Evolutionary conservation across 1,284 basidiomycete genomes (phyloP), one percentile per base, ranked within the genome.

Genomic region (Ustilago trichophora): DNA sequence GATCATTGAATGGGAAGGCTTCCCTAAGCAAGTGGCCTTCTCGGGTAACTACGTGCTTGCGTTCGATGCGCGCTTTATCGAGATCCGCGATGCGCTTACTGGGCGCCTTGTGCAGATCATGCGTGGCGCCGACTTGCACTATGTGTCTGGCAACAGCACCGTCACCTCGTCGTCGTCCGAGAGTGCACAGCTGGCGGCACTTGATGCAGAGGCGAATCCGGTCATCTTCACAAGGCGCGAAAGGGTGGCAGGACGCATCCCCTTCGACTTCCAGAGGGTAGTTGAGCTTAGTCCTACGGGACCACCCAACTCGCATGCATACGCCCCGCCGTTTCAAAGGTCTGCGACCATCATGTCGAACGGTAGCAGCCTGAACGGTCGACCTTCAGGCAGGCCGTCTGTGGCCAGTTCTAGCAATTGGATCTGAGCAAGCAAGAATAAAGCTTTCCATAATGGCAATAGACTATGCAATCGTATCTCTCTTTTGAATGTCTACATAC

Each of bases 1-100:
- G 26, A 88, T 89, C 5, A 91, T 97, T 73, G 93, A 97, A 80
- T 98, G 94, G 93, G 94, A 98, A 83, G 93, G 93, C 11, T 90
- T 87, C 3, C 72, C 73, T 25, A 56, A 64, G 40, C 57, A 68
- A 51, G 91, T 93, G 24, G 91, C 91, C 0, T 89, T 91, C 83
- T 91, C 93, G 74, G 88, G 90, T 43, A 92, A 92, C 0, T 94
- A 93, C 74, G 86, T 98, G 45, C 86, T 97, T 18, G 88, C 95
- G 29, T 93, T 97, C 82, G 92, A 95, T 80, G 85, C 88, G 15
- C 88, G 91, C 25, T 97, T 97, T 83, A 90, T 98, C 78, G 94
- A 98, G 83, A 87, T 98, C 35, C 88, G 94, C 26, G 90, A 96
- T 77, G 87, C 90, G 71, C 84, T 90, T 67, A 91, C 89, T 0